Evolutionary conservation across 768 basidiomycete species (phyloP), one percentile per base, ranked within the genome.

Genomic region (Lanmaoa pseudosensibilis): DNA sequence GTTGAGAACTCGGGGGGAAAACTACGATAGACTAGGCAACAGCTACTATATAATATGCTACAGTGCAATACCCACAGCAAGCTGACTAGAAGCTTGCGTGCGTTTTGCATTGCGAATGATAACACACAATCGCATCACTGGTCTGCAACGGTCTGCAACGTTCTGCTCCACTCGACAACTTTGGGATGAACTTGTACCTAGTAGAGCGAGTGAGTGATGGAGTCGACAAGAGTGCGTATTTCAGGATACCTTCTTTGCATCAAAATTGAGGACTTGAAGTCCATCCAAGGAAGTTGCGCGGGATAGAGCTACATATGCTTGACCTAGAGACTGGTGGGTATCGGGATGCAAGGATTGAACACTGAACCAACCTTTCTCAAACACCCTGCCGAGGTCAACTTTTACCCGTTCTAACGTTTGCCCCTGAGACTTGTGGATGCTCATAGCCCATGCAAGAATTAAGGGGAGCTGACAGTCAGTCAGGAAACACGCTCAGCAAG

Each of bases 361-460:
- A n/a, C 18, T n/a, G 3, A 23, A 58, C 77, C 23, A 48, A 84
- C 90, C 92, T 73, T 92, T 93, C 73, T 94, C 97, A 66, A 99
- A 99, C 5, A 98, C 90, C 68, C 85, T 88, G 32, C 86, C 86
- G 36, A 99, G 79, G 67, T 98, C 95, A 43, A 98, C 95, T 68
- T 90, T 96, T 63, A 98, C 95, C 45, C 93, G 85, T 25, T 94
- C 90, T 11, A 99, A 78, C 0, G 97, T 98, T 71, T 98, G 97
- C 11, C 97, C 97, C 71, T 99, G 97, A 12, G 90, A 91, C 70
- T 99, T 99, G 73, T 99, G 97, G 59, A 98, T 98, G 46, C 89
- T 92, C 92, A 98, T 96, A 0, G 96, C 95, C 96, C 95, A 98
- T 0, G 95, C 82, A 38, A 96, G 79, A 56, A 97, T 94, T 25